phyloP scores from a whole-genome alignment of 2,329 filamentous ascomycete genomes.

The Pyricularia sp. region DNA sequence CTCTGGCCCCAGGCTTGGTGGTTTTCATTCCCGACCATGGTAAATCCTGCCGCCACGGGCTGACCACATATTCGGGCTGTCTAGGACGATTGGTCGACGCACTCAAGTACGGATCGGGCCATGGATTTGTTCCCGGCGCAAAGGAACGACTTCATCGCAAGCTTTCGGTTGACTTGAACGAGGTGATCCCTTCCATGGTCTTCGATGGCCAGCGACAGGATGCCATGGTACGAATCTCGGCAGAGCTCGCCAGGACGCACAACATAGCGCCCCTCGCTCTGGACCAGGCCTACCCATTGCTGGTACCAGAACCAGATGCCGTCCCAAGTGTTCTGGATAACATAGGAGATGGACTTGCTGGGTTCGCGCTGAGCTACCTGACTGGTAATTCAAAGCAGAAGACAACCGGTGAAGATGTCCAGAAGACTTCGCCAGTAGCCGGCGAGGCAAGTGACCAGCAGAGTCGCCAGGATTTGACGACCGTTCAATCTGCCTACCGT shows the following conservation, averaged over 20 bases:
- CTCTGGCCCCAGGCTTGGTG: background rate
- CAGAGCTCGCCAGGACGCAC: background rate
- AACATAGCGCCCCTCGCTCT: background rate
- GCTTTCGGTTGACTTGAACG: slow-evolving; percentile 5
- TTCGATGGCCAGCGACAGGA: background rate
- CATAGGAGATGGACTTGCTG: background rate
- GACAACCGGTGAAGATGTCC: background rate
- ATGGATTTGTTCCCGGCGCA: background rate
- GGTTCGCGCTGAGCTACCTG: background rate
- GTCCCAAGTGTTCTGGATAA: background rate
- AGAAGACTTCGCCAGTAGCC: background rate
- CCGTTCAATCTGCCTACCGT: background rate
- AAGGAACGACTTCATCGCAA: slow-evolving; percentile 4
- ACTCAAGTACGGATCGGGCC: background rate
- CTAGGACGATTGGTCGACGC: background rate
- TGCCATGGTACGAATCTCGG: background rate
- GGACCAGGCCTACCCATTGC: background rate
- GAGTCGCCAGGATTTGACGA: background rate
- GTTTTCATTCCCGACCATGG: background rate
- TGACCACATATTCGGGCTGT: background rate
- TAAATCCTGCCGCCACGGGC: background rate
- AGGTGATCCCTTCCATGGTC: slow-evolving; percentile 3
- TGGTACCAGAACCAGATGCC: background rate
- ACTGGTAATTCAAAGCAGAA: background rate
- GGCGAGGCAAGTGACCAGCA: background rate